These are phyloP conservation scores for Suillus subalutaceus DNA, from an alignment of 768 basidiomycete species.

Conservation along the genomic window DNA sequence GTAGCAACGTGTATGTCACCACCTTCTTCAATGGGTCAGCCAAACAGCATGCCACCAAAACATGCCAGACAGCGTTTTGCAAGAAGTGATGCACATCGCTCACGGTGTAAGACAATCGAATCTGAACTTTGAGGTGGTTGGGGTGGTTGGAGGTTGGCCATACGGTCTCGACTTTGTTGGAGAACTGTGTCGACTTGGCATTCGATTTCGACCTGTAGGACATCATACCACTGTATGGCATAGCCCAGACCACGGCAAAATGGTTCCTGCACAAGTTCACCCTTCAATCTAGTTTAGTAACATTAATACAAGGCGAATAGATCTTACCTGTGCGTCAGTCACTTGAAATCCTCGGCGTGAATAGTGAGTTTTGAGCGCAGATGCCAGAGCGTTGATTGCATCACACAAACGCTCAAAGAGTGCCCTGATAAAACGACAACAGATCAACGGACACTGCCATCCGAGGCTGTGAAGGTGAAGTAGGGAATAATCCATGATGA, in stretches of 20 bases:
- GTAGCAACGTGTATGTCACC: neutral
- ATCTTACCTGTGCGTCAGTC: neutral
- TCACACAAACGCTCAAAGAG: constrained; percentile 42
- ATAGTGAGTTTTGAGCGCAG: constrained; percentile 6
- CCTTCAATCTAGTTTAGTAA: constrained; percentile 23
- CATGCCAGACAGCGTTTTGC: neutral
- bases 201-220: constrained; percentile 14
- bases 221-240: constrained; percentile 35
- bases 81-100: neutral
- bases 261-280: constrained; percentile 28
- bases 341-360: constrained; percentile 18
- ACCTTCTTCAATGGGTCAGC: neutral
- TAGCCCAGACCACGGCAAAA: constrained; percentile 31
- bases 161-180: constrained; percentile 7
- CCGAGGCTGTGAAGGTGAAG: constrained; percentile 21
- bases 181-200: constrained; percentile 8
- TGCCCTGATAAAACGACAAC: constrained; percentile 34
- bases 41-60: neutral
- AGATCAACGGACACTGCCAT: constrained; percentile 30
- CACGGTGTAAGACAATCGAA: neutral
- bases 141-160: neutral
- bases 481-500: constrained; percentile 37
- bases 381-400: constrained; percentile 16
- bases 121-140: neutral
- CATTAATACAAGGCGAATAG: neutral